A percentile compares a stretch with the other conserved stretches of the same genome.
Conservation (phyloP, 1,139 yeast species). For the Blastobotrys persicus region DNA sequence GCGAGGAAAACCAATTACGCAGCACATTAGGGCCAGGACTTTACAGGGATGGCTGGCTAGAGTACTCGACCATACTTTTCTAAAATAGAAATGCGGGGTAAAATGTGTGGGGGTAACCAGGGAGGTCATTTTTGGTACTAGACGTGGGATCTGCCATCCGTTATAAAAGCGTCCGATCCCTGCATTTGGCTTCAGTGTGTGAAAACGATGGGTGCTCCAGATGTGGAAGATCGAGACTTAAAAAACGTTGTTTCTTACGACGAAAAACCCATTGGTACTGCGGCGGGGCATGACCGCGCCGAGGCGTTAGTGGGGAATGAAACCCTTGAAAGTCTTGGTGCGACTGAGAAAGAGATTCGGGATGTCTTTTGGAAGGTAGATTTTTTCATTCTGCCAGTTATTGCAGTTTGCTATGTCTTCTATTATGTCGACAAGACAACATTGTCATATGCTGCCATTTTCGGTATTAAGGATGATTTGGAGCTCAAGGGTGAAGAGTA, state of each 20-base stretch:
- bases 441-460: constrained; percentile 57
- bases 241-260: neutral
- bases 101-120: neutral
- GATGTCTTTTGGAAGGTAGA: constrained; percentile 49
- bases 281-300: constrained; percentile 7
- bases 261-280: constrained; percentile 1
- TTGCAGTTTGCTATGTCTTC: constrained; percentile 53
- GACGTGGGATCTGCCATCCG: too few species aligned
- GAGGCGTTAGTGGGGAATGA: constrained; percentile 4
- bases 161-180: too few species aligned
- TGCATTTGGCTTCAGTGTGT: too few species aligned
- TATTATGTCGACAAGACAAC: constrained; percentile 66
- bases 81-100: neutral
- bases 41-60: constrained; percentile 18
- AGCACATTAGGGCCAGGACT: constrained; percentile 16
- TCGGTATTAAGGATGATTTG: constrained; percentile 50
- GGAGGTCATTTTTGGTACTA: too few species aligned
- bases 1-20: constrained; percentile 14
- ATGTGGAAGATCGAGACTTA: neutral
- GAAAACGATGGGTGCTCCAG: neutral
- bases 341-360: constrained; percentile 30
- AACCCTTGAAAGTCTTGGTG: constrained; percentile 10
- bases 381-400: constrained; percentile 50
- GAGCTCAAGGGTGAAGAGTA: constrained; percentile 42
- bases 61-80: constrained; percentile 13